Percentiles rank a stretch among this genome's conserved stretches.
phyloP scores from a whole-genome alignment of 805 yeast genomes.

The Saccharomyces paradoxus region DNA sequence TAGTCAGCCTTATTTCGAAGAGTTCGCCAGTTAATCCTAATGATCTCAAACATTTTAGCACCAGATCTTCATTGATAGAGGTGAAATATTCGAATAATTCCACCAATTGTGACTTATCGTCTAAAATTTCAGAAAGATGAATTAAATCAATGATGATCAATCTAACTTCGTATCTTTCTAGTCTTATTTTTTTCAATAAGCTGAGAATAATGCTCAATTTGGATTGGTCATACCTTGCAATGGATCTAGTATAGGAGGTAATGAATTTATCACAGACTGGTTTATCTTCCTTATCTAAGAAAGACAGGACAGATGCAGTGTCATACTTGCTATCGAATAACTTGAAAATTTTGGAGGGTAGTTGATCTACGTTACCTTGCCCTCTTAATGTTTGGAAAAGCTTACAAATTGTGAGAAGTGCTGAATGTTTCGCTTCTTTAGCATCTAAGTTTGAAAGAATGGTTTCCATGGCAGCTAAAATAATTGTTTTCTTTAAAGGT shows the following conservation, averaged over 20 bases:
- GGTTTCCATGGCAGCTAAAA: slow-evolving; percentile 54
- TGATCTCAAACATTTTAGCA: slow-evolving; percentile 34
- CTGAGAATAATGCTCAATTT: slow-evolving; percentile 31
- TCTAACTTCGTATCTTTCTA: slow-evolving; percentile 34
- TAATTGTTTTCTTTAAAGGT: slow-evolving; percentile 46
- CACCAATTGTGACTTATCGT: slow-evolving; percentile 33
- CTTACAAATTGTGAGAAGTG: slow-evolving; percentile 40
- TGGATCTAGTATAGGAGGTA: slow-evolving; percentile 37
- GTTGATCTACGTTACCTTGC: slow-evolving; percentile 34
- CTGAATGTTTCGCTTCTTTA: slow-evolving; percentile 35
- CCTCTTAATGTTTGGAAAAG: slow-evolving; percentile 41
- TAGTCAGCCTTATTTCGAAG: slow-evolving; percentile 60
- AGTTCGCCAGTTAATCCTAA: slow-evolving; percentile 34
- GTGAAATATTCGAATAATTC: slow-evolving; percentile 36
- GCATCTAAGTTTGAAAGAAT: slow-evolving; percentile 40
- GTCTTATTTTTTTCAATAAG: slow-evolving; percentile 27
- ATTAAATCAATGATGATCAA: slow-evolving; percentile 34
- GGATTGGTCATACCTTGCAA: slow-evolving; percentile 37
- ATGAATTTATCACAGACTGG: slow-evolving; percentile 35
- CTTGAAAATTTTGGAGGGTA: slow-evolving; percentile 34
- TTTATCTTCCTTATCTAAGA: slow-evolving; percentile 21
- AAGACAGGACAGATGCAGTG: slow-evolving; percentile 12
- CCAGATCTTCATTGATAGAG: slow-evolving; percentile 31
- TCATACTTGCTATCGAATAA: slow-evolving; percentile 23
- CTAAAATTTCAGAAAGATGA: slow-evolving; percentile 31